Conservation (phyloP, 2,329 filamentous ascomycete species). For the Colletotrichum theobromicola region DNA sequence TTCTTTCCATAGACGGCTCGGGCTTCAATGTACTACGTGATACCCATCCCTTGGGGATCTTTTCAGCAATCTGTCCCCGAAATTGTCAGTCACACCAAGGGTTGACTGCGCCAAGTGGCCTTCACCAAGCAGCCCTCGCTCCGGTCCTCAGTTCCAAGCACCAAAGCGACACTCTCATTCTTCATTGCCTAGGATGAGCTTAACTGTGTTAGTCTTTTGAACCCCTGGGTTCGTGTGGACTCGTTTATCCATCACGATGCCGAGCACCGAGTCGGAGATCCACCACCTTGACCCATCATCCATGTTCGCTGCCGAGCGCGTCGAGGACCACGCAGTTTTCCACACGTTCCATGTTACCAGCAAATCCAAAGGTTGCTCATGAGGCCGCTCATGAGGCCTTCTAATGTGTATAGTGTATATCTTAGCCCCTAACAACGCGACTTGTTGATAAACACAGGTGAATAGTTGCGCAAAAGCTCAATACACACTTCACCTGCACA, state of each 20-base stretch:
- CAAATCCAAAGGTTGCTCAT: fast-evolving
- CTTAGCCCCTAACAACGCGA: too few relatives aligned
- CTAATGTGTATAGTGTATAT: too few relatives aligned
- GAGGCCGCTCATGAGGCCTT: too few relatives aligned
- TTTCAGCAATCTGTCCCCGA: not conserved
- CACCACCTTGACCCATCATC: not conserved
- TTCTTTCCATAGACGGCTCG: too few relatives aligned
- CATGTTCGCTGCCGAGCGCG: not conserved
- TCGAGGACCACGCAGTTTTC: not conserved
- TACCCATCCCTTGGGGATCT: not conserved
- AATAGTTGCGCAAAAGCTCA: too few relatives aligned
- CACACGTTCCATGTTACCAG: not conserved
- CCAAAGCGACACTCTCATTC: fast-evolving
- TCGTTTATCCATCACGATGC: not conserved
- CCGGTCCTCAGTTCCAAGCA: not conserved
- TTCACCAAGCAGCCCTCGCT: not conserved
- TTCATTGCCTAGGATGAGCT: not conserved
- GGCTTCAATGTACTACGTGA: too few relatives aligned
- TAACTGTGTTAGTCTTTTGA: not conserved
- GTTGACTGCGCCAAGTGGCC: not conserved
- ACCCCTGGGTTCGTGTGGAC: fast-evolving
- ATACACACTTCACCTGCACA: not conserved
- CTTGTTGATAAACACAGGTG: too few relatives aligned
- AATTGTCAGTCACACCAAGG: not conserved
- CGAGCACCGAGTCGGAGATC: not conserved